Percentiles rank a stretch among this genome's conserved stretches.
phyloP scores from a whole-genome alignment of 2,329 filamentous ascomycete species.

The Cadophora sp. region DNA sequence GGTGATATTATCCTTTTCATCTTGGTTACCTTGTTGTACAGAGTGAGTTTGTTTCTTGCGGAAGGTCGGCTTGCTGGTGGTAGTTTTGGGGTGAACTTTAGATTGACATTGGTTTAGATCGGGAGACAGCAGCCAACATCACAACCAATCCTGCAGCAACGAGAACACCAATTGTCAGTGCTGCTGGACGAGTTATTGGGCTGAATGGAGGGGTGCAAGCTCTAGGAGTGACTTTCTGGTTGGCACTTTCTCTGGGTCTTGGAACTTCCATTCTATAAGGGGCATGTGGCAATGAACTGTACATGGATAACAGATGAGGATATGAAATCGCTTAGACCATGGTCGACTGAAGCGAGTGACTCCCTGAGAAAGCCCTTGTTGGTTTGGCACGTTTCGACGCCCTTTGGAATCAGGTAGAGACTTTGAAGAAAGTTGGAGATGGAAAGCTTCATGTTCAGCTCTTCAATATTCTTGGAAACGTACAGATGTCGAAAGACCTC shows the following conservation, averaged over 20 bases:
- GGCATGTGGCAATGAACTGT: no score
- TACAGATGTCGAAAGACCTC: no score
- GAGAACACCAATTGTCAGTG: conserved; percentile 1
- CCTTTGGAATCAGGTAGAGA: no score
- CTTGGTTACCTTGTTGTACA: no score
- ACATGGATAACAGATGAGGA: not conserved
- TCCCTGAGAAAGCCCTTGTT: no score
- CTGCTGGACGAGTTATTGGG: not conserved
- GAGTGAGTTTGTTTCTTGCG: not conserved
- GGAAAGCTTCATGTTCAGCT: no score
- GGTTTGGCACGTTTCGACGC: no score
- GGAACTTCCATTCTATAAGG: not conserved
- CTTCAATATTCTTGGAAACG: no score
- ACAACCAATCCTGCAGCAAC: conserved; percentile 16
- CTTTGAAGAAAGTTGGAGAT: no score
- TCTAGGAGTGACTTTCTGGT: not conserved
- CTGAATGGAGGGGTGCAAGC: not conserved
- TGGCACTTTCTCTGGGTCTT: not conserved
- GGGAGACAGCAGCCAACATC: conserved; percentile 13
- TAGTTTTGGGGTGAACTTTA: not conserved
- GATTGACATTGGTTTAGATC: conserved; percentile 2
- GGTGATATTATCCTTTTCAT: not conserved
- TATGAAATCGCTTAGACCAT: no score
- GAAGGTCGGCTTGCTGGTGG: not conserved
- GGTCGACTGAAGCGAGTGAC: no score